Percentiles rank a stretch among this genome's conserved stretches.
These are phyloP conservation scores for Sambucus nigra DNA, from an alignment of 129 eudicot species.

Conservation along the genomic window DNA sequence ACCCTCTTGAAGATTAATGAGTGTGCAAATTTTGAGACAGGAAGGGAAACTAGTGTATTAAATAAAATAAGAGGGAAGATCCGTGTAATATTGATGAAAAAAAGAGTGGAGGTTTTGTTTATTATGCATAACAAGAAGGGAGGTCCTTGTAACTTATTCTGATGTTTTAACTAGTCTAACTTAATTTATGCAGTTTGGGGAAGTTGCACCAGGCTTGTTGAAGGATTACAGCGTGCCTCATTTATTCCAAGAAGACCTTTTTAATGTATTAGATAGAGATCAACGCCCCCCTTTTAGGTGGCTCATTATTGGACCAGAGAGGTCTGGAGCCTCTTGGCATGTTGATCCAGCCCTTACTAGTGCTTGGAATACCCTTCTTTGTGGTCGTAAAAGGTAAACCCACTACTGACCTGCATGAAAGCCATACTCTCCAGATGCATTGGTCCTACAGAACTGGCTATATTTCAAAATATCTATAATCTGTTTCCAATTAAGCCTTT, in stretches of 20 bases:
- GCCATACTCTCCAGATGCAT: background rate
- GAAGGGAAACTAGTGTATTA: too few relatives aligned
- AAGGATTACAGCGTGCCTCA: conserved; percentile 84
- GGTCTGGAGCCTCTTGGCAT: conserved; percentile 99
- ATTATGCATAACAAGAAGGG: too few relatives aligned
- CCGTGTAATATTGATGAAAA: too few relatives aligned
- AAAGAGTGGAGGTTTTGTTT: too few relatives aligned
- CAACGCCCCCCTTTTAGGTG: conserved; percentile 85
- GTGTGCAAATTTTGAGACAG: too few relatives aligned
- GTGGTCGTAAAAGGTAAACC: conserved; percentile 88
- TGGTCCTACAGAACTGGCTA: background rate
- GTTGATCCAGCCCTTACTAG: conserved; percentile 99
- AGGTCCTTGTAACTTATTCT: too few relatives aligned
- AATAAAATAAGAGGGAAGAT: too few relatives aligned
- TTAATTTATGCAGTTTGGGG: conserved; percentile 72
- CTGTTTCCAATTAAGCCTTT: background rate
- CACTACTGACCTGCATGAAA: too few relatives aligned
- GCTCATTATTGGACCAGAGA: conserved; percentile 97
- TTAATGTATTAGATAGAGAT: conserved; percentile 68
- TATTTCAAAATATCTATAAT: too few relatives aligned
- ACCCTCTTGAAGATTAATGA: too few relatives aligned
- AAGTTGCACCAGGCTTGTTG: conserved; percentile 71
- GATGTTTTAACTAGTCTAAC: conserved; percentile 12
- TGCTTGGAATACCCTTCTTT: conserved; percentile 77
- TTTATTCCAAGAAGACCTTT: conserved; percentile 78